Conservation (phyloP, 768 basidiomycete species). For the Leucosporidium creatinivorum region DNA sequence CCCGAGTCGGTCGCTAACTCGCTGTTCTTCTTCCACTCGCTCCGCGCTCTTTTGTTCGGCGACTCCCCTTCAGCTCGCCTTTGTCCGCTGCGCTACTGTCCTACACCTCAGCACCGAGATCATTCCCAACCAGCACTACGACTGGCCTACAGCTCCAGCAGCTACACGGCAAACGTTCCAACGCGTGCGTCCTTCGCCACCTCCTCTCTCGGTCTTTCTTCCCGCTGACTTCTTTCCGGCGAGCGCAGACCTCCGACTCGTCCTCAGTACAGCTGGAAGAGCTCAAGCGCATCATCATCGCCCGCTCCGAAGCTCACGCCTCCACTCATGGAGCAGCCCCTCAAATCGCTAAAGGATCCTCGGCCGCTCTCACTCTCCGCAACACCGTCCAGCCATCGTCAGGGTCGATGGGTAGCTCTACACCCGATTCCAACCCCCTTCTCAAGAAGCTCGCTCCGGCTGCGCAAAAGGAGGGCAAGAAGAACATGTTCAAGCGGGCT, state of each 20-base stretch:
- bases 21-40: neutral
- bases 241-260: neutral
- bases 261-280: neutral
- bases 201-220: neutral
- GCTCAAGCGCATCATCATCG: neutral
- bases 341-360: neutral
- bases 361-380: slow-evolving; percentile 21
- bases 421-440: neutral
- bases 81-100: neutral
- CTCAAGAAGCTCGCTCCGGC: neutral
- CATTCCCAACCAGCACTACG: neutral
- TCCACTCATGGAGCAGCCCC: neutral
- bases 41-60: neutral
- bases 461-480: neutral
- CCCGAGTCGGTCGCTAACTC: neutral
- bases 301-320: neutral
- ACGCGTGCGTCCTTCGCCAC: neutral
- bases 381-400: slow-evolving; percentile 24
- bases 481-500: slow-evolving; percentile 6
- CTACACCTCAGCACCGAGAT: neutral
- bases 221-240: neutral
- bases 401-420: neutral
- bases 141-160: neutral
- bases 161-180: neutral
- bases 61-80: neutral